Evolutionary conservation across 352 stramenopile species (phyloP), one percentile per base, ranked within the genome.

Genomic region (Pythium myriotylum): DNA sequence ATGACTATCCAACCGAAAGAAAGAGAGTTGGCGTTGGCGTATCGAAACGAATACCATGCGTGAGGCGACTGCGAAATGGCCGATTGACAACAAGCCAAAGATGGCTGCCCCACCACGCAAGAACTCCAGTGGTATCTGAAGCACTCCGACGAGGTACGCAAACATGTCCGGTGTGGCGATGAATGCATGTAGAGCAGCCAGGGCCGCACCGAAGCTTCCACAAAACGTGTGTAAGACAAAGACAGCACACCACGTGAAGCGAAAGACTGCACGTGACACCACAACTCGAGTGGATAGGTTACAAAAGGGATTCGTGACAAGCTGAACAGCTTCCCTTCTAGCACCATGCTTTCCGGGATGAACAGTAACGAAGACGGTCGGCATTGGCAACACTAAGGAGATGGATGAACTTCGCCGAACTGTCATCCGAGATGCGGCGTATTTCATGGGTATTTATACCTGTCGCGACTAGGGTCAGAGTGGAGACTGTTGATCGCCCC

Each of bases 11-110:
- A 62, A 22, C 0, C 42, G 54, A 33, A 62, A 42, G 16, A 62
- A 54, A 19, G 54, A 26, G 54, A 62, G 54, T 24, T 62, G 54
- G 0, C 42, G 43, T 32, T 62, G 54, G 33, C 6, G 17, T 10
- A 54, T 16, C 2, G 54, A 62, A 0, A 43, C 42, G 13, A 8
- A 27, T 0, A 54, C 14, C 37, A 58, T 62, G 10, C 54, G 42
- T 0, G 3, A 33, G 3, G 42, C 20, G n/a, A 62, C 7, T 1
- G 26, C 42, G 14, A 26, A 19, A 14, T 62, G 54, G 4, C 10
- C 9, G 2, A 10, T 7, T 17, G 29, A 26, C 7, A 46, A 20
- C 4, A 37, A 3, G 8, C 19, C 17, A 7, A 62, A 48, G 16
- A 19, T 26, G 5, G 1, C 27, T 6, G 33, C 32, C 2, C 54